A percentile compares a stretch with the other conserved stretches of the same genome.
phyloP scores from a whole-genome alignment of 768 basidiomycete species.

The Infundibulicybe gibba region DNA sequence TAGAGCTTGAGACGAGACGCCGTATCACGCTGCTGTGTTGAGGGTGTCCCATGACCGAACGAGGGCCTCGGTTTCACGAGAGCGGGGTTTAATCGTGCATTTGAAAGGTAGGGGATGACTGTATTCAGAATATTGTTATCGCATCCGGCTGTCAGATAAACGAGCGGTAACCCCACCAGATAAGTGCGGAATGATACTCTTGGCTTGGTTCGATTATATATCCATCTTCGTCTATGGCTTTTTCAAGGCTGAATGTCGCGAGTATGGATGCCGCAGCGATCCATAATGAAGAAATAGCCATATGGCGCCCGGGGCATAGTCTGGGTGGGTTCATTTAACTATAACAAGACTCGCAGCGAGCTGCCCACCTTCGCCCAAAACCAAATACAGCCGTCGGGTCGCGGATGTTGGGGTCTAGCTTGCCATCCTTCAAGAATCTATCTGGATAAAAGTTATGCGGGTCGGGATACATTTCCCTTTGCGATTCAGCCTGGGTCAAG shows the following conservation, averaged over 20 bases:
- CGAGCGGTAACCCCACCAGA: constrained; percentile 23
- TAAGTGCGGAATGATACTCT: constrained; percentile 24
- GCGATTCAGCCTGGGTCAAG: too few relatives aligned
- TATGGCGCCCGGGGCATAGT: constrained; percentile 25
- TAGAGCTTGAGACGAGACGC: too few relatives aligned
- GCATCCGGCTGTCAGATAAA: too few relatives aligned
- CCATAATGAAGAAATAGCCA: constrained; percentile 22
- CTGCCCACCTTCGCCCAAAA: constrained; percentile 20
- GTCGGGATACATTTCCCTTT: constrained; percentile 7
- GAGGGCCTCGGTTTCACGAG: not conserved
- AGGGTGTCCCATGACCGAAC: too few relatives aligned
- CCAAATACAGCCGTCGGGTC: constrained; percentile 15
- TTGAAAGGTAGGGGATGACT: constrained; percentile 4
- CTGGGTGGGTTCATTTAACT: constrained; percentile 7
- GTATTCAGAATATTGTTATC: not conserved
- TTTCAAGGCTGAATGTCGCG: constrained; percentile 22
- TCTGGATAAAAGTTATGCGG: constrained; percentile 16
- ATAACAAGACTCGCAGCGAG: not conserved
- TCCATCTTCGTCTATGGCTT: constrained; percentile 20
- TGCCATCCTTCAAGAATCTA: constrained; percentile 15
- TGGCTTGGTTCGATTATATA: constrained; percentile 20
- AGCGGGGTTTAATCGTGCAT: constrained; percentile 4
- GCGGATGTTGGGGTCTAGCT: constrained; percentile 5
- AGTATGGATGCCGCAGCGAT: constrained; percentile 25
- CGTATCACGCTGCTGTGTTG: too few relatives aligned